Conservation (phyloP, 352 stramenopile genomes). For the Phytophthora foliorum region DNA sequence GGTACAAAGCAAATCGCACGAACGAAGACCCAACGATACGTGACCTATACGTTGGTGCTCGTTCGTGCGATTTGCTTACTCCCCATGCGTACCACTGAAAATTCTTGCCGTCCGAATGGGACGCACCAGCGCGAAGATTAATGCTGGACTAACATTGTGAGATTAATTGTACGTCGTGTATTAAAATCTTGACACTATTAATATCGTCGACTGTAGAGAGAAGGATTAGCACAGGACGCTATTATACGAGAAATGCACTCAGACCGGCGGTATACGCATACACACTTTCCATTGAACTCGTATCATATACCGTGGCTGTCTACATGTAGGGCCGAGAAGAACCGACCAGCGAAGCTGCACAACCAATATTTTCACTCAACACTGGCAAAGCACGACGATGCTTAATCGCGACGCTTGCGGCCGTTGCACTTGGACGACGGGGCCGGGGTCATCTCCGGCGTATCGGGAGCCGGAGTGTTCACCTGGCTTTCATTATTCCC, state of each 20-base stretch:
- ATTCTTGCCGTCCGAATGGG: conserved; percentile 1
- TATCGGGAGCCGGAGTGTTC: conserved; percentile 5
- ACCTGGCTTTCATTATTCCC: not conserved
- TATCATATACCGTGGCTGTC: conserved; percentile 4
- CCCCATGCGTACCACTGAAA: not conserved
- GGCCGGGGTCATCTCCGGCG: conserved; percentile 30
- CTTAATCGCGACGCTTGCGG: conserved; percentile 32
- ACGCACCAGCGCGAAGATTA: not conserved
- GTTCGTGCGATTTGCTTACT: conserved; percentile 1
- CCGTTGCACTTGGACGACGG: conserved; percentile 39
- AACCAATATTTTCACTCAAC: conserved; percentile 22
- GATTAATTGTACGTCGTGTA: too few relatives aligned
- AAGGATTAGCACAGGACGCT: not conserved
- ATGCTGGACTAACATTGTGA: not conserved
- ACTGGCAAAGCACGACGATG: conserved; percentile 11
- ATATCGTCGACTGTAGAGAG: too few relatives aligned
- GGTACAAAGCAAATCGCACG: too few relatives aligned
- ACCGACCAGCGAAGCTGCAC: not conserved
- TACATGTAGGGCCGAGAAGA: not conserved
- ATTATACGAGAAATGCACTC: not conserved
- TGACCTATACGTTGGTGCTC: not conserved
- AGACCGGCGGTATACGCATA: not conserved
- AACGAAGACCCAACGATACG: too few relatives aligned
- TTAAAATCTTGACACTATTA: too few relatives aligned
- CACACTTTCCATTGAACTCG: conserved; percentile 17